Conservation (phyloP, 257 asterid species). For the Solanum pennellii region DNA sequence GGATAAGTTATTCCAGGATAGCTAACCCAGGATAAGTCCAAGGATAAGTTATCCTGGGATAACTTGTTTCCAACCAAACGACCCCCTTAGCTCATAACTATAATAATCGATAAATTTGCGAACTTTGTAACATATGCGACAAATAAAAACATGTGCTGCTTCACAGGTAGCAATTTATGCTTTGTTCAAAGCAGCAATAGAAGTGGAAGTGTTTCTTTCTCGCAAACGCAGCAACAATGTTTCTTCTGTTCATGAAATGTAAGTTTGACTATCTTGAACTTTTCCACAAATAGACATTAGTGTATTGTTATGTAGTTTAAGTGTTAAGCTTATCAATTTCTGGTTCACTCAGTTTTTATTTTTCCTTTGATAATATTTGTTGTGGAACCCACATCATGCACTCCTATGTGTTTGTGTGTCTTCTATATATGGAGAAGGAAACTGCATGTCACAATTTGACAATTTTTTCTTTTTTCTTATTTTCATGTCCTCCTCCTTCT, state of each 20-base stretch:
- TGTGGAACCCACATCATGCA: neutral
- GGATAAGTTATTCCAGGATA: too few species aligned
- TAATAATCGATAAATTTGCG: neutral
- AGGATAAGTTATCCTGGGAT: too few species aligned
- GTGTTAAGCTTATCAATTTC: neutral
- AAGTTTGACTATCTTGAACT: conserved; percentile 19
- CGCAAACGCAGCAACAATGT: conserved; percentile 56
- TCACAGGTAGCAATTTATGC: conserved; percentile 69
- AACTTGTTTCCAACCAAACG: too few species aligned
- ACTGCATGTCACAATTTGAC: neutral
- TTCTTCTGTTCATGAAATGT: conserved; percentile 55
- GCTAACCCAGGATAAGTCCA: too few species aligned
- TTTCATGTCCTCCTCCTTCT: conserved; percentile 9
- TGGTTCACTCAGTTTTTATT: neutral
- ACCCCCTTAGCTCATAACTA: neutral
- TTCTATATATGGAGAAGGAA: neutral
- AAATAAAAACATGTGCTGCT: neutral
- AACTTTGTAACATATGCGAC: neutral
- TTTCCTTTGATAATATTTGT: neutral
- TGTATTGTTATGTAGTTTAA: neutral
- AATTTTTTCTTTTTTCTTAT: neutral
- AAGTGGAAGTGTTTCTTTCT: conserved; percentile 59
- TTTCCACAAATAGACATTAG: neutral
- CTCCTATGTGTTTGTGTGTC: neutral
- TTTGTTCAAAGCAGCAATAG: conserved; percentile 51